Base-by-base conservation (phyloP, 2,329 filamentous ascomycete species). In the Nannizziopsis arthrosporioides region DNA sequence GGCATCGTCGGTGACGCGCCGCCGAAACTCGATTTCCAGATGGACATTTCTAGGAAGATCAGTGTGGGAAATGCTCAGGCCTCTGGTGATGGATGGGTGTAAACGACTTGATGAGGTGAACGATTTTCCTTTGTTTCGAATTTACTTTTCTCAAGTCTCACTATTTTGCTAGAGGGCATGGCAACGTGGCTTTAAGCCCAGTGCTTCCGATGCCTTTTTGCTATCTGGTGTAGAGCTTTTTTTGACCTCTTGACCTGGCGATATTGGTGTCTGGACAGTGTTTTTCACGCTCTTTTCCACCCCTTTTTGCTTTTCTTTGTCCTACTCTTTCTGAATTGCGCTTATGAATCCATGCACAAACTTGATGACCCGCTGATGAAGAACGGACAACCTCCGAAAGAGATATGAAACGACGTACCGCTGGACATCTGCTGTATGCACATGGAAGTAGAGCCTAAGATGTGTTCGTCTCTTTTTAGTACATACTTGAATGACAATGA, bases 21-120 rank as follows among this genome's bases (percentile, higher is more conserved):
- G 18, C 81, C 81, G 10, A 78, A 74, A 63, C 66, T 85, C 53
- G 79, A 82, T 32, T 58, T 73, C 40, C 61, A 63, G 15, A 58
- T 72, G 19, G 63, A 65, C 44, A 52, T 64, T 7, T 36, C 37
- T 15, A 32, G 38, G 9, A 41, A 22, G 32, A 19, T 30, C n/a
- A 14, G 8, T 19, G 14, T 27, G n/a, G 22, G 14, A 34, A 32
- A 35, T 31, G 14, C n/a, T 40, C 37, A 19, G 37, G 22, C 38
- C 8, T 11, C 8, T 22, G 10, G 30, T n/a, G 45, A 47, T 37
- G 38, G 45, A 17, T 47, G 45, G 45, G 36, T 47, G 36, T 47
- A 38, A 47, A 41, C 27, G 8, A 14, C 6, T 14, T 17, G 30
- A 47, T 37, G 17, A 17, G 11, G 12, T 30, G 22, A 27, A 47